phyloP scores from a whole-genome alignment of 257 asterid genomes.

The Ocimum tenuiflorum region DNA sequence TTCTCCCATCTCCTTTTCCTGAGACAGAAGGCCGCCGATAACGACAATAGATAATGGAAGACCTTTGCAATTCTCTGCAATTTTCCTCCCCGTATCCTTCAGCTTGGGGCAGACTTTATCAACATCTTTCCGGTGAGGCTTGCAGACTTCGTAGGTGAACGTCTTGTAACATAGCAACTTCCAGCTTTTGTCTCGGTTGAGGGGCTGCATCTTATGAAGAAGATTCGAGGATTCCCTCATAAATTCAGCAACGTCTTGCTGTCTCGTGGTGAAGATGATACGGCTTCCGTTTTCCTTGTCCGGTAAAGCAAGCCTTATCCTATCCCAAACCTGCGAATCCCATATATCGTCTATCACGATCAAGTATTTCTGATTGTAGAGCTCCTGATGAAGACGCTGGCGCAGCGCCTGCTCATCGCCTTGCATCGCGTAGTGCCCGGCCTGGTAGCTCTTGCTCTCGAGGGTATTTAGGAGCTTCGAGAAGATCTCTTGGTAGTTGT shows the following conservation, averaged over 20 bases:
- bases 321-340: not conserved
- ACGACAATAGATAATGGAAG: constrained; percentile 27
- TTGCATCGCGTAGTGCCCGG: not conserved
- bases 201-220: not conserved
- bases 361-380: not conserved
- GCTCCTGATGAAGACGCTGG: not conserved
- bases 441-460: constrained; percentile 6
- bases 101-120: not conserved
- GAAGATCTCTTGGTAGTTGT: not conserved
- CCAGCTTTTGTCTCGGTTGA: not conserved
- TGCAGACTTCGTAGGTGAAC: not conserved
- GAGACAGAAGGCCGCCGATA: constrained; percentile 30
- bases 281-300: constrained; percentile 7
- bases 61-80: constrained; percentile 21
- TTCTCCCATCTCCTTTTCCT: not conserved
- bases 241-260: not conserved
- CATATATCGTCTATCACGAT: not conserved
- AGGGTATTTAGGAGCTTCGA: not conserved
- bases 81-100: not conserved
- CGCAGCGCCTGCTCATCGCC: not conserved
- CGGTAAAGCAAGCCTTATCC: not conserved
- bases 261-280: not conserved
- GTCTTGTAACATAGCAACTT: not conserved
- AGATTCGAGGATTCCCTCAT: not conserved
- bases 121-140: not conserved